phyloP scores from a whole-genome alignment of 2,329 filamentous ascomycete species.

The Ophiostoma ips region DNA sequence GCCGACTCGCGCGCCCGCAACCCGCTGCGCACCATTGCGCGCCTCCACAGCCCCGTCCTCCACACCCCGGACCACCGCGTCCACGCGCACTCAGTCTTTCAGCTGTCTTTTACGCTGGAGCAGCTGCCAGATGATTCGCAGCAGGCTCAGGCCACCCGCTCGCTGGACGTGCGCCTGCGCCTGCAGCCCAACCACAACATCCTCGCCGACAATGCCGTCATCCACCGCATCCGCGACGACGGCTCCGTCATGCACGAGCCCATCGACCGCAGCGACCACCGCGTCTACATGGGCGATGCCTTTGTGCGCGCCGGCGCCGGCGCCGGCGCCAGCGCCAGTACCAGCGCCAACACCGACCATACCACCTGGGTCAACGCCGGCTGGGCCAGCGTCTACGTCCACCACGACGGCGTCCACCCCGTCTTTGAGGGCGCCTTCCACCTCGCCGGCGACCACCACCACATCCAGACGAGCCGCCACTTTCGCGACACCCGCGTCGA shows the following conservation, averaged over 20 bases:
- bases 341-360: conserved; percentile 27
- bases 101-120: conserved; percentile 67
- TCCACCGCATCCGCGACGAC: conserved; percentile 59
- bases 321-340: conserved; percentile 23
- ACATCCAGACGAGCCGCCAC: conserved; percentile 62
- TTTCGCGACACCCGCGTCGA: conserved; percentile 60
- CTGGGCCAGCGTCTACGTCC: conserved; percentile 72
- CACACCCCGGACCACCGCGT: conserved; percentile 67
- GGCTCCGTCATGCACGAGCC: conserved; percentile 54
- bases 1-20: conserved; percentile 63
- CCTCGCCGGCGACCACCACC: conserved; percentile 68
- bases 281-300: conserved; percentile 69
- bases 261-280: conserved; percentile 60
- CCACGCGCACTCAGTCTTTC: conserved; percentile 69
- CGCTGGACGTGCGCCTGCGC: conserved; percentile 58
- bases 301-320: conserved; percentile 35
- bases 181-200: conserved; percentile 89
- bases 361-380: conserved; percentile 64
- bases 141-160: conserved; percentile 30
- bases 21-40: conserved; percentile 59
- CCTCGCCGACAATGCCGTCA: conserved; percentile 57
- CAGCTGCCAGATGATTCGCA: too few relatives aligned
- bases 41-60: conserved; percentile 61
- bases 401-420: conserved; percentile 60
- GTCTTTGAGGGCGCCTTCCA: conserved; percentile 86